Conservation (phyloP, 495 filamentous ascomycete species). For the Daldinia bambusicola region DNA sequence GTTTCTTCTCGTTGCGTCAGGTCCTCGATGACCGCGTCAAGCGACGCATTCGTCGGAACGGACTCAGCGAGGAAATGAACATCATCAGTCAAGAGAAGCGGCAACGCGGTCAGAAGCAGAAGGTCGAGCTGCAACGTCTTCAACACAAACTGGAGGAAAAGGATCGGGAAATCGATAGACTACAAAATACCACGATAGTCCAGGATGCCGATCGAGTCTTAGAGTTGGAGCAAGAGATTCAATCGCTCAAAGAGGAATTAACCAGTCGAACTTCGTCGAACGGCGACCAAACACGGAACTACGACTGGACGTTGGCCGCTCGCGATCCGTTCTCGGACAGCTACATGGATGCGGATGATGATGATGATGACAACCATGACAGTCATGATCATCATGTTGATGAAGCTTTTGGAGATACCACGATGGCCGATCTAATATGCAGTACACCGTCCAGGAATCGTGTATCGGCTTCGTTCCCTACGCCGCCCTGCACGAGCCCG, state of each 20-base stretch:
- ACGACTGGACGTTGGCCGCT: conserved; percentile 57
- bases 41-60: conserved; percentile 74
- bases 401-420: conserved; percentile 48
- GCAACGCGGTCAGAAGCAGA: conserved; percentile 50
- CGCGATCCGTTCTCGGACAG: conserved; percentile 56
- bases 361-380: too few species aligned
- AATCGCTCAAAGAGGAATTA: conserved; percentile 47
- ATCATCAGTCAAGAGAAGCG: conserved; percentile 68
- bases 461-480: conserved; percentile 55
- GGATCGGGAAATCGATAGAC: conserved; percentile 59
- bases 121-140: conserved; percentile 59
- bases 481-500: conserved; percentile 62
- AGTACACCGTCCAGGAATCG: conserved; percentile 55
- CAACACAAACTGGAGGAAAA: conserved; percentile 63
- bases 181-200: conserved; percentile 61
- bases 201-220: conserved; percentile 55
- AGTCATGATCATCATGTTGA: conserved; percentile 27
- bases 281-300: conserved; percentile 42
- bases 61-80: conserved; percentile 81
- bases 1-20: conserved; percentile 73
- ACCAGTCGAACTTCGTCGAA: conserved; percentile 44
- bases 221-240: conserved; percentile 57
- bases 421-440: conserved; percentile 53
- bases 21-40: conserved; percentile 76
- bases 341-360: conserved; percentile 47